Base-by-base conservation (phyloP, 78 protist genomes). In the Cavenderia fasciculata region DNA sequence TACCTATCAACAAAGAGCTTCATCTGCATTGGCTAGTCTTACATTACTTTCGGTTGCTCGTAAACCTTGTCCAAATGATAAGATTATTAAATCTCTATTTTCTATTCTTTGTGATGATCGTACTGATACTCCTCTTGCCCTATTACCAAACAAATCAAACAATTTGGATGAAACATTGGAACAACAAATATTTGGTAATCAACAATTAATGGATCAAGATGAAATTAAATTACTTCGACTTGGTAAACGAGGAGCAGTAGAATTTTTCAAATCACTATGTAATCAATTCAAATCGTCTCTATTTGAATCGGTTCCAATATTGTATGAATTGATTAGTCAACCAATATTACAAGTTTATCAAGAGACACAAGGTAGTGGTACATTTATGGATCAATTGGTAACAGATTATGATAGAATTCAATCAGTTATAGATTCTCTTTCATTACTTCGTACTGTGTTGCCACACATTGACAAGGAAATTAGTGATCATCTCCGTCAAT, bases 1-100 rank as follows among this genome's bases (percentile, higher is more conserved):
- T 25, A 4, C 19, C 44, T 75, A 75, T 47, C 92, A 86, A 59
- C 21, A 16, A 2, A 40, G 92, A 23, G 38, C 92, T 1, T 51
- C 92, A 2, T 18, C 19, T 25, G 43, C 92, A 0, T 31, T 86
- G 31, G 59, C 92, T 14, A n/a, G 41, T 1, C 59, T 86, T 33
- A 71, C 59, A 8, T 33, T 57, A 16, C 8, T 63, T 12, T 86
- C 69, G 5, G 1, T 59, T 2, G 44, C 19, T 0, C 14, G 92
- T 18, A 29, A 36, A 18, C 79, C 74, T 21, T 71, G 84, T 66
- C 92, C 92, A 14, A 86, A 86, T 52, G 74, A 51, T 23, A 69
- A 68, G 19, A 49, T 86, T 12, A 66, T 86, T 36, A 56, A 49
- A 25, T 66, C 84, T 41, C 34, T 86, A 63, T 63, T 75, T 71